phyloP scores from a whole-genome alignment of 768 basidiomycete species.

The Mycena galopus region DNA sequence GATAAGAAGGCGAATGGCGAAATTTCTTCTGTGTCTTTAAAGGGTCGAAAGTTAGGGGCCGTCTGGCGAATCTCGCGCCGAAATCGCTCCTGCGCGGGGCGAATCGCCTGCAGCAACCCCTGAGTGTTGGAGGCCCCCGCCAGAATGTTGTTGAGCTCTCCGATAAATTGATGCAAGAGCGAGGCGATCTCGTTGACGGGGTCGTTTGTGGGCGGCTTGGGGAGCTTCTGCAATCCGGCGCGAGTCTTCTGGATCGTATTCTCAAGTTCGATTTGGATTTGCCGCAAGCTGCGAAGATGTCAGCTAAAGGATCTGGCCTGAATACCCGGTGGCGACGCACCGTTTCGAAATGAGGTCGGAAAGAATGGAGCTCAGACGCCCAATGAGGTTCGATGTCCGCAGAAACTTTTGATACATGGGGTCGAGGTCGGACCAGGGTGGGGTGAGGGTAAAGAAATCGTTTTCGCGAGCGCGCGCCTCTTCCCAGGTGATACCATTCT shows the following conservation, averaged over 20 bases:
- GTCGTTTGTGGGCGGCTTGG: constrained; percentile 67
- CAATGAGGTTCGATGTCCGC: constrained; percentile 68
- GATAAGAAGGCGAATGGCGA: not conserved
- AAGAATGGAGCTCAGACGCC: constrained; percentile 41
- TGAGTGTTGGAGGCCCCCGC: constrained; percentile 65
- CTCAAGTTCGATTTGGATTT: constrained; percentile 48
- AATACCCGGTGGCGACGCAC: constrained; percentile 48
- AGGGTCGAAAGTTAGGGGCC: constrained; percentile 71
- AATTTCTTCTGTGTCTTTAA: constrained; percentile 37
- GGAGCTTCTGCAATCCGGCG: constrained; percentile 47
- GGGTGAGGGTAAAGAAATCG: constrained; percentile 63
- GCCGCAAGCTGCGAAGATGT: constrained; percentile 62
- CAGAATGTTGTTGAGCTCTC: constrained; percentile 58
- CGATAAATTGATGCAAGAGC: constrained; percentile 61
- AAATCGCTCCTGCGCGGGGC: constrained; percentile 63
- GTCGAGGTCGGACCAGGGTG: constrained; percentile 71
- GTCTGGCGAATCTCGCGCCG: constrained; percentile 61
- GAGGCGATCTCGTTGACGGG: constrained; percentile 67
- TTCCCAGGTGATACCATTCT: constrained; percentile 66
- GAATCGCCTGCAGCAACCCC: constrained; percentile 70
- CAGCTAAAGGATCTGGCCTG: too few species aligned
- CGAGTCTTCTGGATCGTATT: constrained; percentile 56
- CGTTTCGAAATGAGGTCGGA: constrained; percentile 73
- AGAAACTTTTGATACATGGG: constrained; percentile 63
- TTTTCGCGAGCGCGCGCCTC: constrained; percentile 63